These are phyloP conservation scores for Saraca asoca DNA, from an alignment of 331 rosid genomes.

Conservation along the genomic window DNA sequence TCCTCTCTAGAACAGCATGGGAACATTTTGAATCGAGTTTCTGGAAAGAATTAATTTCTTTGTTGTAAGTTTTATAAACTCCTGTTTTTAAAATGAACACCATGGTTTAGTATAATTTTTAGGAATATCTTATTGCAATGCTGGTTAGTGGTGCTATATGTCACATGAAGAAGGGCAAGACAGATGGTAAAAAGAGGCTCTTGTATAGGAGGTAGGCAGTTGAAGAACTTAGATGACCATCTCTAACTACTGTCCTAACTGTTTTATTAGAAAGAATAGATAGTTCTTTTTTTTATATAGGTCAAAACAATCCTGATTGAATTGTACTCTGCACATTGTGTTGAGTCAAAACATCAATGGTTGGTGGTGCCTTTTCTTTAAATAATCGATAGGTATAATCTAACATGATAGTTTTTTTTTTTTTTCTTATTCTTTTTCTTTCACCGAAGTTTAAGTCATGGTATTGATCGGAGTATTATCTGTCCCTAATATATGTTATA, in stretches of 20 bases:
- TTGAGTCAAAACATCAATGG: neutral
- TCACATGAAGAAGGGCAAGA: neutral
- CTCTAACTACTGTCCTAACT: neutral
- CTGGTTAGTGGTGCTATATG: neutral
- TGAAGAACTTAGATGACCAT: neutral
- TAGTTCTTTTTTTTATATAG: neutral
- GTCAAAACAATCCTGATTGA: neutral
- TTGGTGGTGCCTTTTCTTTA: neutral
- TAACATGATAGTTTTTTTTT: neutral
- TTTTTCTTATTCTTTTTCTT: too few species aligned
- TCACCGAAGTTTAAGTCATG: neutral
- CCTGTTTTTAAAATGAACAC: neutral
- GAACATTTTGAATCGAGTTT: neutral
- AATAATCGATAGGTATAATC: neutral
- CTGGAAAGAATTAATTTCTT: neutral
- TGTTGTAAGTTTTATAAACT: neutral
- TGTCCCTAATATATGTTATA: slow-evolving; percentile 2
- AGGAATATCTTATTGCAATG: neutral
- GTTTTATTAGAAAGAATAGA: neutral
- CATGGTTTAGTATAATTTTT: neutral
- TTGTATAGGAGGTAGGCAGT: neutral
- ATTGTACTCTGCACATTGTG: neutral
- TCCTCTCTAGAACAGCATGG: neutral
- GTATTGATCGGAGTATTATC: neutral
- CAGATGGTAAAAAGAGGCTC: neutral